Base-by-base conservation (phyloP, 2,329 filamentous ascomycete genomes). In the Aspergillus japonicus region DNA sequence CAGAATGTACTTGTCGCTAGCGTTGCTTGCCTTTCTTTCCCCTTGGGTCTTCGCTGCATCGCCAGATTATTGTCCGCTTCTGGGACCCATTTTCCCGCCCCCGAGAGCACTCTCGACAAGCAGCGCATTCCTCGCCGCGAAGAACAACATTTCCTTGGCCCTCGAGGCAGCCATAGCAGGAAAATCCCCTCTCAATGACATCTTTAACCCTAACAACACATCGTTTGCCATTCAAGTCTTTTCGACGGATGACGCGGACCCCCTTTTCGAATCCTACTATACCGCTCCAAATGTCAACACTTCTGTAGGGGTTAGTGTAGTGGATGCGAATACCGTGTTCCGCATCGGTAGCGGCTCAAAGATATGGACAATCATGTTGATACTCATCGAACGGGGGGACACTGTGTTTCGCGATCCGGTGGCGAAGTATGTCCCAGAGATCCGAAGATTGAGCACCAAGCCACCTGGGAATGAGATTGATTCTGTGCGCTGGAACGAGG, bases 281-380 rank as follows among this genome's bases (percentile, higher is more conserved):
- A 75, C 73, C 5, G 71, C 73, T n/a, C 70, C 71, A 10, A 64
- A 63, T 7, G 64, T 74, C 14, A 62, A 54, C 24, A 61, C 65
- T 16, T 66, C 71, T 4, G 66, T 69, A 8, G 75, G 77, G 0
- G 72, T 75, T 7, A 70, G 62, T 8, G 66, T 66, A 2, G 70
- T 82, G 3, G 71, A 77, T 33, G 71, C 71, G 7, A 68, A 81
- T 58, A 79, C 75, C 0, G 71, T 81, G 2, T 81, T 79, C 62
- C 75, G 79, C 10, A 69, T 80, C 16, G 78, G 73, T 0, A 81
- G 78, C 51, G 56, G 78, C 29, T 79, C 77, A 1, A 81, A 81
- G 59, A 58, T 80, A 19, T 77, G 75, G 63, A 79, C 78, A 0
- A 72, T 77, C 19, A 71, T 76, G 23, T 49, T 74, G 0, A 69